Evolutionary conservation across 2,329 filamentous ascomycete genomes (phyloP).

Genomic region (Colletotrichum scovillei): DNA sequence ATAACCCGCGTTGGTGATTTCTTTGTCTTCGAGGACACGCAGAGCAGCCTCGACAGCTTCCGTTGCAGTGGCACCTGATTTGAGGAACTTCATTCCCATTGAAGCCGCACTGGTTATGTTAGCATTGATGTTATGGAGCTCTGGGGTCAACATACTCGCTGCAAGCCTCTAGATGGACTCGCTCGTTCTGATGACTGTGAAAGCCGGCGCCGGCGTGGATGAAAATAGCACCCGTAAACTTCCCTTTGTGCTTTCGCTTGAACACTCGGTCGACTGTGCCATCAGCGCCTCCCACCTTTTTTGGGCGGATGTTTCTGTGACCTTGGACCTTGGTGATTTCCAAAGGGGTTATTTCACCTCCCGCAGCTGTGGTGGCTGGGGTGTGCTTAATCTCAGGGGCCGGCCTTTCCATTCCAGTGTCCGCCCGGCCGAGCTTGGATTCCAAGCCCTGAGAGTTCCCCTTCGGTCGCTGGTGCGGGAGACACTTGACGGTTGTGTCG

Average conservation of each 20-base stretch:
- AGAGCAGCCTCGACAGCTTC: slow-evolving; percentile 93
- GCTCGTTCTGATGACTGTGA: slow-evolving; percentile 89
- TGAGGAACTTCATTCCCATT: slow-evolving; percentile 84
- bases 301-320: neutral
- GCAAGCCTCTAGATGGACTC: slow-evolving; percentile 85
- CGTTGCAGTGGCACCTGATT: slow-evolving; percentile 80
- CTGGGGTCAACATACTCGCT: slow-evolving; percentile 74
- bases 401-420: slow-evolving; percentile 23
- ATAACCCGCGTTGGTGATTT: slow-evolving; percentile 96
- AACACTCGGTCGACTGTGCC: slow-evolving; percentile 54
- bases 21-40: slow-evolving; percentile 87
- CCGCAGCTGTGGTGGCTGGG: neutral
- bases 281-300: slow-evolving; percentile 45
- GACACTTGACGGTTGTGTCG: neutral
- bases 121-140: neutral
- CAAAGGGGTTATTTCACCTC: neutral
- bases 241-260: slow-evolving; percentile 48
- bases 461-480: neutral
- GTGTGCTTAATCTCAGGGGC: neutral
- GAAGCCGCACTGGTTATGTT: slow-evolving; percentile 76
- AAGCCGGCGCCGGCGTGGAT: slow-evolving; percentile 96
- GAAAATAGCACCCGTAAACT: slow-evolving; percentile 79
- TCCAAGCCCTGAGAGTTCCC: neutral
- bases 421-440: neutral
- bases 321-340: neutral